Evolutionary conservation across 2,329 filamentous ascomycete species (phyloP).

Genomic region (Fonsecaea nubica): DNA sequence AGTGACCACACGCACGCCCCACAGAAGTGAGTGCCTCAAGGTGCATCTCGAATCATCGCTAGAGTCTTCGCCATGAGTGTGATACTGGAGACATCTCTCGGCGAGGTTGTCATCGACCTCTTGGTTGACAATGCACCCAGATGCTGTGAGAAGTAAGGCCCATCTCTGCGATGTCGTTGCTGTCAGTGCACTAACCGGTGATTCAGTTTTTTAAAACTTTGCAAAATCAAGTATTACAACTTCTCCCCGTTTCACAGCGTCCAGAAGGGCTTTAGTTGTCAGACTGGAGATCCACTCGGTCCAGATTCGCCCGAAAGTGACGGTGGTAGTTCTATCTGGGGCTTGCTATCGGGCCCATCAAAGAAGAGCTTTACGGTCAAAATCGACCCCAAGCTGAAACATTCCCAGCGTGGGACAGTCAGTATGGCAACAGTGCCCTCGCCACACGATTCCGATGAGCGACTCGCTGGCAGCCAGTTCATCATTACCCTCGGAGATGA

Average conservation of each 20-base stretch:
- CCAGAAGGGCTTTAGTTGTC: conserved; percentile 94
- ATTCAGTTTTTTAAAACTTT: conserved; percentile 91
- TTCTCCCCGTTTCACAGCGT: conserved; percentile 90
- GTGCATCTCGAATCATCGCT: not conserved
- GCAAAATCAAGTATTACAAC: conserved; percentile 99
- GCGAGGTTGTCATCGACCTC: conserved; percentile 94
- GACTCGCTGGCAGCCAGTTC: conserved; percentile 89
- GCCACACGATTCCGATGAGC: conserved; percentile 76
- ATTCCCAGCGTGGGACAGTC: conserved; percentile 86
- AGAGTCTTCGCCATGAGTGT: conserved; percentile 73
- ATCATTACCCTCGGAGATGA: conserved; percentile 89
- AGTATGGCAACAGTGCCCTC: conserved; percentile 94
- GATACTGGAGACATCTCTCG: conserved; percentile 87
- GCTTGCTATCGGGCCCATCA: conserved; percentile 71
- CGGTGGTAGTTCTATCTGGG: conserved; percentile 94
- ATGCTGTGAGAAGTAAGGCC: conserved; percentile 88
- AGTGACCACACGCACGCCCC: not conserved
- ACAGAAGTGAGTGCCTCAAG: not conserved
- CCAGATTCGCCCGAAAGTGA: conserved; percentile 83
- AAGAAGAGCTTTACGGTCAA: conserved; percentile 83
- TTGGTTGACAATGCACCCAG: conserved; percentile 87
- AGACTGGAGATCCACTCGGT: conserved; percentile 92
- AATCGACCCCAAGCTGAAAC: conserved; percentile 85
- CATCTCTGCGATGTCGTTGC: conserved; percentile 28
- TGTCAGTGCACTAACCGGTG: conserved; percentile 34